These are phyloP conservation scores for Colletotrichum ledebouriae DNA, from an alignment of 2,329 filamentous ascomycete species.

Conservation along the genomic window DNA sequence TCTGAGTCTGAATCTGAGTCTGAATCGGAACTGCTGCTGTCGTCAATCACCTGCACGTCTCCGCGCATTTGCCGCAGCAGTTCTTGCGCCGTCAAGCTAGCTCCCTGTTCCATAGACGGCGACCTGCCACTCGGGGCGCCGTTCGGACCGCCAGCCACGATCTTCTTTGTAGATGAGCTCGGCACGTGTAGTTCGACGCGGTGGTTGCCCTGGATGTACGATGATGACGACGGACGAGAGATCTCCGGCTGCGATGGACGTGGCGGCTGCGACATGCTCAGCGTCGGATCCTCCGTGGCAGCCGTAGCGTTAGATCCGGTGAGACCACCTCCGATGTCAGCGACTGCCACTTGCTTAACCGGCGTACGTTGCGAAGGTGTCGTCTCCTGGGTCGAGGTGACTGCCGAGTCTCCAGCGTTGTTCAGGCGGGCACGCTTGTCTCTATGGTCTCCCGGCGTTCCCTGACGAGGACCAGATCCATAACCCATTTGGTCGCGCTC, in stretches of 20 bases:
- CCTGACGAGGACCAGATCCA: slow-evolving; percentile 8
- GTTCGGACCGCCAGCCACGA: background rate
- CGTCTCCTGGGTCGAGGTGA: background rate
- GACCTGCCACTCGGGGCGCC: background rate
- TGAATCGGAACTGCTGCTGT: background rate
- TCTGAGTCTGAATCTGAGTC: slow-evolving; percentile 18
- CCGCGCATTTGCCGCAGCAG: slow-evolving; percentile 16
- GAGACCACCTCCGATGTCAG: slow-evolving; percentile 54
- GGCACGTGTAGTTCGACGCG: slow-evolving; percentile 23
- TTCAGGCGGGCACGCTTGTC: slow-evolving; percentile 36
- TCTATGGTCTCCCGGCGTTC: slow-evolving; percentile 1
- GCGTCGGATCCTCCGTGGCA: slow-evolving; percentile 54
- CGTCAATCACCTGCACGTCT: background rate
- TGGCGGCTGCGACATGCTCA: slow-evolving; percentile 24
- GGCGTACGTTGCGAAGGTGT: background rate
- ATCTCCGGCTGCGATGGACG: background rate
- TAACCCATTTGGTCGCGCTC: slow-evolving; percentile 55
- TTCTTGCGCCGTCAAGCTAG: slow-evolving; percentile 45
- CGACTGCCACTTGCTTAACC: slow-evolving; percentile 48
- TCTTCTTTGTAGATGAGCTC: slow-evolving; percentile 4
- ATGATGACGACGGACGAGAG: slow-evolving; percentile 11
- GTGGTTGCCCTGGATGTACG: slow-evolving; percentile 15
- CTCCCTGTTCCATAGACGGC: slow-evolving; percentile 42
- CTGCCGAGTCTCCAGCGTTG: slow-evolving; percentile 9
- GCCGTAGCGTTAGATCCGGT: slow-evolving; percentile 53